Base-by-base conservation (phyloP, 192 early-diverging fungal genomes). In the Coemansia pectinata region DNA sequence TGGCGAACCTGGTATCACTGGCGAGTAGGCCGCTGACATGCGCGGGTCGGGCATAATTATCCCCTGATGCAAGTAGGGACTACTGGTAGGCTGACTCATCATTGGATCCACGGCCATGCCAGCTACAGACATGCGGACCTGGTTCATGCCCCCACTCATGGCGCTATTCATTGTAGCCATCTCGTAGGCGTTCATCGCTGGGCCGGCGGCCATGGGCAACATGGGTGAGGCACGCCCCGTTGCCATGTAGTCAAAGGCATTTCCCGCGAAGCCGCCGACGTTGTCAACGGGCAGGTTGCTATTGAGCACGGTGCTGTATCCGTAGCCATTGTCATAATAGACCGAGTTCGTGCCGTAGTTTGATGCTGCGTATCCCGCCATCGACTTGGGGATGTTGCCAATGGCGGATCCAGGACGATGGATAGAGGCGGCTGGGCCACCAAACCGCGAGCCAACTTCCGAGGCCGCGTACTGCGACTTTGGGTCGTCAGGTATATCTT, bases 401-500 rank as follows among this genome's bases (percentile, higher is more conserved):
- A 77, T 80, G 11, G 83, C 78, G 17, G 83, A 85, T 12, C 83
- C 83, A 36, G 83, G 78, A 19, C 82, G 78, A 58, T 76, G 71
- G 64, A 62, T 61, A 8, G 69, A 55, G n/a, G 70, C 72, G 40
- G 64, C 72, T 17, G 80, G 69, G n/a, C 73, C 81, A 48, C 76
- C 73, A 62, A 84, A 77, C 15, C 75, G 76, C 11, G 81, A 84
- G 6, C 76, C 81, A 3, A 70, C 50, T 12, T 84, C 81, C 10
- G 81, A 84, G 41, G 44, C 44, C 25, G 67, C 70, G 21, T 76
- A 78, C 61, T 84, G 81, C 67, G 81, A 84, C 62, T 70, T 72
- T 68, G 73, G 72, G 25, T 83, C 76, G 11, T 83, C 76, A 33
- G 91, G 33, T 27, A 83, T 52, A 23, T 73, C 88, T 90, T 72